phyloP scores from a whole-genome alignment of 108 stramenopile species.

The Thalassiosira profunda region DNA sequence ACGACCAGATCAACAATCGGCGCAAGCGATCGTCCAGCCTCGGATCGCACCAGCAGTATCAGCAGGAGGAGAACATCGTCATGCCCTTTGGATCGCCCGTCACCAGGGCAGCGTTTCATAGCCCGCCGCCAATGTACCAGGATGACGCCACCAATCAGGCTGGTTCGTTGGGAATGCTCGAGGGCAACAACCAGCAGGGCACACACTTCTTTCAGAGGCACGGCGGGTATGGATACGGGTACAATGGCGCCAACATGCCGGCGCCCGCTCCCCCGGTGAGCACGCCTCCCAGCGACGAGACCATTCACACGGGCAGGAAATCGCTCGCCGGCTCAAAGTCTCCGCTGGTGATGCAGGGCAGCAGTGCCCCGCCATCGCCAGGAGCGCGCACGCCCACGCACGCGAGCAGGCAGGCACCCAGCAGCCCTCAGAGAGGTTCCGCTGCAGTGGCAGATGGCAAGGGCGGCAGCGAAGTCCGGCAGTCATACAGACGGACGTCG shows the following conservation, averaged over 20 bases:
- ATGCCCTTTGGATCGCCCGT: conserved; percentile 22
- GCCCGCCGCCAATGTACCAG: conserved; percentile 26
- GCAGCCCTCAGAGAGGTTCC: no score
- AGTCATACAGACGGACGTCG: conserved; percentile 13
- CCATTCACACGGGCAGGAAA: conserved; percentile 18
- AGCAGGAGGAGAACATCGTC: background rate
- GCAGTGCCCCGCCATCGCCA: conserved; percentile 14
- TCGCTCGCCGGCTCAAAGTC: background rate
- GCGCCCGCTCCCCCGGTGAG: conserved; percentile 4
- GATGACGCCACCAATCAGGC: background rate
- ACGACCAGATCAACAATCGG: background rate
- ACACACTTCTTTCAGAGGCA: conserved; percentile 31
- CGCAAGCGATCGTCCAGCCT: background rate
- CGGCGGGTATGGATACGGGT: conserved; percentile 48
- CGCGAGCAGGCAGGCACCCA: conserved; percentile 5
- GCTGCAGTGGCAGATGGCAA: no score
- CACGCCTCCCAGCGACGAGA: conserved; percentile 28
- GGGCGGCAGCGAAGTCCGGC: conserved; percentile 5
- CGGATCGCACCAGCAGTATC: background rate
- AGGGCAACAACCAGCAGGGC: background rate
- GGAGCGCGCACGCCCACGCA: no score
- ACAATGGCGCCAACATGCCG: conserved; percentile 34
- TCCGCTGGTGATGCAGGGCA: conserved; percentile 1
- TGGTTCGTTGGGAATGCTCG: background rate
- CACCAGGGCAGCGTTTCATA: conserved; percentile 48